phyloP scores from a whole-genome alignment of 2,329 filamentous ascomycete species.

The Aphanocladium album region DNA sequence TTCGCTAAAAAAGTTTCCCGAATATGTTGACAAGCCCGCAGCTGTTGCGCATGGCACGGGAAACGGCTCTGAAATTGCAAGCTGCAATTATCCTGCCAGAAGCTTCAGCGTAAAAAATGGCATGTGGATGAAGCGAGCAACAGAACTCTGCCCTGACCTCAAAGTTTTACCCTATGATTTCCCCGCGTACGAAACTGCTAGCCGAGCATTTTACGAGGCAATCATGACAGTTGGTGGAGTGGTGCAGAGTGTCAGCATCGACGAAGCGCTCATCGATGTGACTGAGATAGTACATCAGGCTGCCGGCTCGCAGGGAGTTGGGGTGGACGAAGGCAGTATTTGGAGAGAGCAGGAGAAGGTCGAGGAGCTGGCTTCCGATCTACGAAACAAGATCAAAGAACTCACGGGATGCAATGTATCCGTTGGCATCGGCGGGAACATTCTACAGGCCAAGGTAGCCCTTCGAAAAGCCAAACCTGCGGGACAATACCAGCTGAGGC shows the following conservation, averaged over 20 bases:
- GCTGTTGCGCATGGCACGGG: conserved; percentile 86
- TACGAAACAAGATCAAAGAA: conserved; percentile 66
- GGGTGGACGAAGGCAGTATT: conserved; percentile 61
- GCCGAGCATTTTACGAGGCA: conserved; percentile 77
- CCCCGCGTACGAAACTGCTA: conserved; percentile 87
- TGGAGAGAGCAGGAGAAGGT: conserved; percentile 75
- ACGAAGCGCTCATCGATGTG: conserved; percentile 86
- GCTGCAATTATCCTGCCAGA: conserved; percentile 91
- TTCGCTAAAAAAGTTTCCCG: conserved; percentile 70
- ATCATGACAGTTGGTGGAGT: conserved; percentile 74
- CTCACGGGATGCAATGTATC: conserved; percentile 84
- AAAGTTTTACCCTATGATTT: conserved; percentile 96
- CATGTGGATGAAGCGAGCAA: conserved; percentile 97
- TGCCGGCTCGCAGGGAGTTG: conserved; percentile 59
- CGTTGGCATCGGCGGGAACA: conserved; percentile 86
- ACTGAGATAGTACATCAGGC: conserved; percentile 63
- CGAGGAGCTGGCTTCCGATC: conserved; percentile 57
- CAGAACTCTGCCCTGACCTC: conserved; percentile 76
- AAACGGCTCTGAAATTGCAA: conserved; percentile 88
- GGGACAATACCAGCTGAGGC: conserved; percentile 83
- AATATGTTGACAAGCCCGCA: conserved; percentile 71
- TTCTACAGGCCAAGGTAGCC: conserved; percentile 86
- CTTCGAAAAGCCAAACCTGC: conserved; percentile 90
- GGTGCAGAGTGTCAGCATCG: conserved; percentile 94
- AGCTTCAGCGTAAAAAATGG: conserved; percentile 88